Evolutionary conservation across 805 yeast species (phyloP), one percentile per base, ranked within the genome.

Genomic region (Yamadazyma sp.): DNA sequence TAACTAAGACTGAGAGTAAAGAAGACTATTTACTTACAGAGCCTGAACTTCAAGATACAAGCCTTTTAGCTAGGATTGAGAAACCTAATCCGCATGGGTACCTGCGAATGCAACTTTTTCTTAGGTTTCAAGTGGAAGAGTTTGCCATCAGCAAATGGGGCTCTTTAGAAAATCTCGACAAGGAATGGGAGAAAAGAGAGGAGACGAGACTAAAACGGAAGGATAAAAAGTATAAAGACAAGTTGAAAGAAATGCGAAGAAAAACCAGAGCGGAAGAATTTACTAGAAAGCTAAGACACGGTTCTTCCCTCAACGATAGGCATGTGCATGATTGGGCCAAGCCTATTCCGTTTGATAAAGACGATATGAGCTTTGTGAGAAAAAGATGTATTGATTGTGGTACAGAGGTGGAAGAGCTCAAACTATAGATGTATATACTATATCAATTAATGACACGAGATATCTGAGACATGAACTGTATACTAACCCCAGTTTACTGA

Each of bases 111-210:
- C 95, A 90, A 71, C 69, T 93, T 39, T 93, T 81, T 63, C 62
- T 93, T 30, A 67, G 99, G 42, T 84, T 80, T 53, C 98, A 93
- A 53, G 88, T 93, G n/a, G 99, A 93, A 58, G 87, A 83, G 52
- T 86, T 73, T 61, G 95, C 98, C 0, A 86, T 82, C 65, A 82
- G 84, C 54, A 91, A 93, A 62, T 93, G 99, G 99, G 95, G 93
- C 1, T 83, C 95, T 1, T 75, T 82, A 7, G 96, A 88, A 38
- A 88, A 84, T 0, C 62, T 93, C 26, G 99, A 93, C 59, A 74
- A 74, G n/a, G 99, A 93, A 58, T 93, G 95, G 86, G 84, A 86
- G 47, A 62, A 87, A 35, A 65, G 99, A 21, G 95, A 87, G 58
- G 77, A 73, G 33, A 72, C 76, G 53, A 79, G 86, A 45, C 69